Evolutionary conservation across 345 rosid genomes (phyloP).

Genomic region (Cardamine occulta): DNA sequence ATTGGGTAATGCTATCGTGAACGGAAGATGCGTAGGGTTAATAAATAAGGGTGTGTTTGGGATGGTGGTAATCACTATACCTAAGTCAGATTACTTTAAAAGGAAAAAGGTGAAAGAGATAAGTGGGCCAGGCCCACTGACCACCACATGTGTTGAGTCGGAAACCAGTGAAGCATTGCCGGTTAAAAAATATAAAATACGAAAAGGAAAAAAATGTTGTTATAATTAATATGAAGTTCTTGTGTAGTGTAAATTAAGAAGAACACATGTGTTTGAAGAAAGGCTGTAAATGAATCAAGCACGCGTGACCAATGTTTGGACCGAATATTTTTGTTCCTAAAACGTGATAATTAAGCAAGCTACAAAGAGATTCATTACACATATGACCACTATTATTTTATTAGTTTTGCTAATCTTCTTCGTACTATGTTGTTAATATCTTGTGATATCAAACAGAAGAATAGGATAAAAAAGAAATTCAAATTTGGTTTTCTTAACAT

Average conservation of each 20-base stretch:
- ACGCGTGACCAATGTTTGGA: constrained; percentile 38
- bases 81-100: constrained; percentile 46
- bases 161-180: constrained; percentile 61
- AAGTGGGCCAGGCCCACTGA: constrained; percentile 65
- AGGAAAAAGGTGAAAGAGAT: constrained; percentile 20
- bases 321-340: constrained; percentile 25
- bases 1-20: constrained; percentile 13
- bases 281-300: constrained; percentile 39
- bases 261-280: constrained; percentile 33
- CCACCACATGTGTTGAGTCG: constrained; percentile 73
- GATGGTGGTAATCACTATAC: constrained; percentile 30
- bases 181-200: constrained; percentile 35
- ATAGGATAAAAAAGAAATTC: not conserved
- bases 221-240: not conserved
- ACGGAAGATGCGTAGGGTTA: constrained; percentile 40
- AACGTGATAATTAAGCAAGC: constrained; percentile 43
- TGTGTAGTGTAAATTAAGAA: constrained; percentile 21
- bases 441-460: constrained; percentile 8
- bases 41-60: constrained; percentile 44
- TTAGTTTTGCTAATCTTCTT: constrained; percentile 28
- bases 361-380: constrained; percentile 32
- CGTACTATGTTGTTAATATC: not conserved
- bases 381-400: not conserved
- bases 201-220: not conserved
- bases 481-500: constrained; percentile 6